These are phyloP conservation scores for Beauveria bassiana DNA, from an alignment of 2,329 filamentous ascomycete species.

Conservation along the genomic window DNA sequence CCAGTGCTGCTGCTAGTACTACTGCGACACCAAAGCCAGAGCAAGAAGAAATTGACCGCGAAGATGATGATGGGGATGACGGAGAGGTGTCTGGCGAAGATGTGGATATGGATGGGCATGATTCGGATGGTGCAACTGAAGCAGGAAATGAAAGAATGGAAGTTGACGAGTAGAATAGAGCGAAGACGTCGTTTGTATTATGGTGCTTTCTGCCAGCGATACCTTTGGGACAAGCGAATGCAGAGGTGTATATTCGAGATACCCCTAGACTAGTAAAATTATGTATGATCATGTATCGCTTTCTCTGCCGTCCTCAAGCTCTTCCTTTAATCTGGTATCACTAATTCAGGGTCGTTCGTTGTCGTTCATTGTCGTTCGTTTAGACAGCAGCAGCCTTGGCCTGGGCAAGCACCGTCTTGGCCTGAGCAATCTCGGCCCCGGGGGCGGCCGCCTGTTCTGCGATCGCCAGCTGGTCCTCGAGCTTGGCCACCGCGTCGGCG, in stretches of 20 bases:
- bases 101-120: neutral
- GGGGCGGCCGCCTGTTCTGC: constrained; percentile 38
- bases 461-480: constrained; percentile 71
- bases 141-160: constrained; percentile 54
- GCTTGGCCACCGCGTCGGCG: constrained; percentile 58
- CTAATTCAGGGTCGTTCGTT: neutral
- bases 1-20: constrained; percentile 20
- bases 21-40: constrained; percentile 19
- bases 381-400: constrained; percentile 30
- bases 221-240: neutral
- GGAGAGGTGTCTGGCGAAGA: constrained; percentile 36
- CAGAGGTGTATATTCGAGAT: constrained; percentile 14
- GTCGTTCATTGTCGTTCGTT: neutral
- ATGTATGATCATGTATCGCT: neutral
- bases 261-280: constrained; percentile 11
- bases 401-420: constrained; percentile 44
- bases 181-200: constrained; percentile 10
- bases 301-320: neutral
- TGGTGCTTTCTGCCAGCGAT: neutral
- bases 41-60: constrained; percentile 5
- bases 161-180: constrained; percentile 34
- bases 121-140: constrained; percentile 23
- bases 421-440: constrained; percentile 45
- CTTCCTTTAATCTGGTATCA: constrained; percentile 16
- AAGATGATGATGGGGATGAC: constrained; percentile 42